Evolutionary conservation across 1,284 basidiomycete genomes (phyloP).

Genomic region (Boletellus deceptivus): DNA sequence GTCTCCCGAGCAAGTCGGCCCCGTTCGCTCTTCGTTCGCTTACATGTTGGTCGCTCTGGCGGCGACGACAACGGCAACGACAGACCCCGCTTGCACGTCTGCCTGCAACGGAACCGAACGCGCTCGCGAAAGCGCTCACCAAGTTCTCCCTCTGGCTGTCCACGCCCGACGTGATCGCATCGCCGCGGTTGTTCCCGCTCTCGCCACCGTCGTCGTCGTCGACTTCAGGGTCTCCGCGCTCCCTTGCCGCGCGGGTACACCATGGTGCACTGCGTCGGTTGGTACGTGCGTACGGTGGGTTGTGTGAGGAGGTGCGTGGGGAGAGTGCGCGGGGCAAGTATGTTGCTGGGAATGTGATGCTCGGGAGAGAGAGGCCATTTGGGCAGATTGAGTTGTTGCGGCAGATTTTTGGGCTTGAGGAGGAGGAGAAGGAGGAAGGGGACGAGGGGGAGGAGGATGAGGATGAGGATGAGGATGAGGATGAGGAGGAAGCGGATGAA

Average conservation of each 20-base stretch:
- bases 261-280: conserved; percentile 68
- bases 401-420: conserved; percentile 72
- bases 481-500: too few species aligned
- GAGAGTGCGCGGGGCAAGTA: conserved; percentile 58
- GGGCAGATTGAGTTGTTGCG: conserved; percentile 68
- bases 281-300: conserved; percentile 62
- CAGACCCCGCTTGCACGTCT: conserved; percentile 69
- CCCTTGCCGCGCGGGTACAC: conserved; percentile 69
- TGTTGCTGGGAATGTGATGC: conserved; percentile 83
- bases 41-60: not conserved
- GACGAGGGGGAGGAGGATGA: too few species aligned
- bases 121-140: conserved; percentile 53
- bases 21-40: not conserved
- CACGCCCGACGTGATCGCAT: conserved; percentile 69
- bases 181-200: conserved; percentile 73
- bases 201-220: conserved; percentile 47
- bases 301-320: conserved; percentile 77
- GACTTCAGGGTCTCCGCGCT: too few species aligned
- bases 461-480: conserved; percentile 24
- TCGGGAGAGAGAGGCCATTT: conserved; percentile 81
- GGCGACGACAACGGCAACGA: not conserved
- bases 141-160: conserved; percentile 71
- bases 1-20: conserved; percentile 20
- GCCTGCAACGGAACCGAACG: conserved; percentile 53
- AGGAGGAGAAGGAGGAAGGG: not conserved